Percentiles rank a stretch among this genome's conserved stretches.
These are phyloP conservation scores for Falciphora oryzae DNA, from an alignment of 2,329 filamentous ascomycete species.

Conservation along the genomic window DNA sequence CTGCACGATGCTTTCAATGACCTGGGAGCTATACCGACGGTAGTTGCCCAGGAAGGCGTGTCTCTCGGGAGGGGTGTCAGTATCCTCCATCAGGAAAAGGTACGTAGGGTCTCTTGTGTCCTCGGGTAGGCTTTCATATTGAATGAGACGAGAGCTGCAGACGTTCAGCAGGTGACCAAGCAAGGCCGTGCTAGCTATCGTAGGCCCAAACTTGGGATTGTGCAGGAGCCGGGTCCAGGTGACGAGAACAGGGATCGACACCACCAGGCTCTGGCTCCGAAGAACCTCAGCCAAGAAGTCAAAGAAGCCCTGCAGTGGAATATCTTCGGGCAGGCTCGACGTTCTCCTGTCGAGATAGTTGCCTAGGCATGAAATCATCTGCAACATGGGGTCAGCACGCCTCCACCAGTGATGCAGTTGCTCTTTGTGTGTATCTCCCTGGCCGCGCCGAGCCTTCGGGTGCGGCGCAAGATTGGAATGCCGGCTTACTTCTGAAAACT, in stretches of 20 bases:
- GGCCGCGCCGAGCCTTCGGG: too few relatives aligned
- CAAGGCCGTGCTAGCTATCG: slow-evolving; percentile 56
- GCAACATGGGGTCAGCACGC: slow-evolving; percentile 11
- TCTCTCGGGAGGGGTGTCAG: slow-evolving; percentile 87
- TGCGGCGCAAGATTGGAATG: neutral
- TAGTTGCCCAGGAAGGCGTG: slow-evolving; percentile 97
- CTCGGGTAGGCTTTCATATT: slow-evolving; percentile 81
- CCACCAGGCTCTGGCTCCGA: slow-evolving; percentile 78
- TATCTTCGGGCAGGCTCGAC: slow-evolving; percentile 54
- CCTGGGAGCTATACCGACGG: slow-evolving; percentile 77
- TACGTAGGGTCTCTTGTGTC: slow-evolving; percentile 75
- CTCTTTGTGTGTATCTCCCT: neutral
- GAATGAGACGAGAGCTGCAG: slow-evolving; percentile 75
- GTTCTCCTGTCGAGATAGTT: slow-evolving; percentile 79
- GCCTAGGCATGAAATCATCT: slow-evolving; percentile 82
- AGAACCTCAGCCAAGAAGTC: slow-evolving; percentile 73
- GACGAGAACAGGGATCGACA: slow-evolving; percentile 89
- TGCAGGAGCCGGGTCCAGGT: slow-evolving; percentile 81
- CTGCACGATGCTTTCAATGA: slow-evolving; percentile 82
- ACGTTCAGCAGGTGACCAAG: slow-evolving; percentile 75
- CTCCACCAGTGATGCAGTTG: neutral
- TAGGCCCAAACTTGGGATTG: slow-evolving; percentile 59
- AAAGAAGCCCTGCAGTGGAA: slow-evolving; percentile 69
- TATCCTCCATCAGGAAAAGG: slow-evolving; percentile 83
- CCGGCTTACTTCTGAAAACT: slow-evolving; percentile 73